A percentile compares a stretch with the other conserved stretches of the same genome.
Evolutionary conservation across 2,329 filamentous ascomycete genomes (phyloP).

Genomic region (Monilinia laxa): DNA sequence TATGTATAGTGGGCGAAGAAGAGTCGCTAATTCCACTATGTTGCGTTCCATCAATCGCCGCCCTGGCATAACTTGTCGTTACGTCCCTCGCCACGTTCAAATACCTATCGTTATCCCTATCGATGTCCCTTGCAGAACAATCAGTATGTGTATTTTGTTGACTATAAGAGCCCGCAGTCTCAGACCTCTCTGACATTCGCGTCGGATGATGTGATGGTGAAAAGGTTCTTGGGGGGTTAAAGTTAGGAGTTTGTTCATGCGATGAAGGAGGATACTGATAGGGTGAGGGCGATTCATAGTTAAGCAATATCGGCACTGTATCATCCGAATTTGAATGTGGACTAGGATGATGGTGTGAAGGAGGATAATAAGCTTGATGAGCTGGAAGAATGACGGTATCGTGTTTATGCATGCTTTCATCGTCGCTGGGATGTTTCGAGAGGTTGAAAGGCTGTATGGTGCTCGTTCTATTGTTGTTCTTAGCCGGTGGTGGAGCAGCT

Average conservation of each 20-base stretch:
- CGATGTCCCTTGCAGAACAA: background rate
- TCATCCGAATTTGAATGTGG: background rate
- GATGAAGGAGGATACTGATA: background rate
- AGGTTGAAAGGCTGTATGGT: background rate
- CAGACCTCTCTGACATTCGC: background rate
- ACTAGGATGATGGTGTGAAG: background rate
- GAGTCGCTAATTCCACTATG: background rate
- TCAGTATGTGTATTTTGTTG: background rate
- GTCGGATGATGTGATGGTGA: background rate
- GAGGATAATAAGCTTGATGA: conserved; percentile 11
- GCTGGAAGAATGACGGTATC: background rate
- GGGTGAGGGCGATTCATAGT: background rate
- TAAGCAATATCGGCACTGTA: background rate
- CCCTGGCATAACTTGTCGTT: conserved; percentile 4
- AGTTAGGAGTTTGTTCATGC: background rate
- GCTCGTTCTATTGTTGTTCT: background rate
- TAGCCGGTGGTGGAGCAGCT: conserved; percentile 4
- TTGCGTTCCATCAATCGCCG: conserved; percentile 9
- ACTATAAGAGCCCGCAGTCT: background rate
- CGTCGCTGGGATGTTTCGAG: conserved; percentile 8
- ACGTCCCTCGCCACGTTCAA: background rate
- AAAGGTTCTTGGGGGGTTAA: background rate
- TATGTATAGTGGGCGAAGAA: background rate
- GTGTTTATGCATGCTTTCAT: conserved; percentile 2
- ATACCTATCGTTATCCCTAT: background rate